phyloP scores from a whole-genome alignment of 2,329 filamentous ascomycete genomes.

The Chaetoscypha palmicola region DNA sequence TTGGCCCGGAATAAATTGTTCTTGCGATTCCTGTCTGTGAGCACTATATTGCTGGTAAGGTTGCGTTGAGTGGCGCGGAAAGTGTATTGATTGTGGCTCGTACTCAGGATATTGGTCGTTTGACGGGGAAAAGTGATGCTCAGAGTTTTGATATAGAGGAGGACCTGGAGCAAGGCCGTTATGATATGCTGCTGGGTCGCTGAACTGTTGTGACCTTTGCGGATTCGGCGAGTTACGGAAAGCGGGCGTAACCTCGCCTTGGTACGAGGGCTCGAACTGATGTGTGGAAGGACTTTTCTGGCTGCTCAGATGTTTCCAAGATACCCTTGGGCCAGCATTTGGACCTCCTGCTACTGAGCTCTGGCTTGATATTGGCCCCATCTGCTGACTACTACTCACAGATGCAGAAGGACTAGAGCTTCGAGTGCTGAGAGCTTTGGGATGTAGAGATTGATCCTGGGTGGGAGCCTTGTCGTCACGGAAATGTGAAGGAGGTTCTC shows the following conservation, averaged over 20 bases:
- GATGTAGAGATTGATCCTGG: constrained; percentile 8
- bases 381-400: neutral
- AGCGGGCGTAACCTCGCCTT: too few species aligned
- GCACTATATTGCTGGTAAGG: neutral
- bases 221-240: too few species aligned
- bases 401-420: constrained; percentile 6
- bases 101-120: too few species aligned
- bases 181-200: neutral
- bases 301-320: constrained; percentile 9
- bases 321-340: constrained; percentile 8
- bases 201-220: neutral
- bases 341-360: neutral
- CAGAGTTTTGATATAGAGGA: neutral
- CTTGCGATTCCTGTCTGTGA: too few species aligned
- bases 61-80: neutral
- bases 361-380: constrained; percentile 4
- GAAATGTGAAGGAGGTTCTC: neutral
- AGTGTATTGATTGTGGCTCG: too few species aligned
- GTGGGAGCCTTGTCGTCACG: neutral
- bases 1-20: too few species aligned
- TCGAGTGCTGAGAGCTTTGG: constrained; percentile 9
- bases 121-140: neutral
- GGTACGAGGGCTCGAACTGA: too few species aligned
- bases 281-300: constrained; percentile 8
- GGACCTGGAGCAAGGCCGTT: neutral